These are phyloP conservation scores for Achlya hypogyna DNA, from an alignment of 352 stramenopile species.

Conservation along the genomic window DNA sequence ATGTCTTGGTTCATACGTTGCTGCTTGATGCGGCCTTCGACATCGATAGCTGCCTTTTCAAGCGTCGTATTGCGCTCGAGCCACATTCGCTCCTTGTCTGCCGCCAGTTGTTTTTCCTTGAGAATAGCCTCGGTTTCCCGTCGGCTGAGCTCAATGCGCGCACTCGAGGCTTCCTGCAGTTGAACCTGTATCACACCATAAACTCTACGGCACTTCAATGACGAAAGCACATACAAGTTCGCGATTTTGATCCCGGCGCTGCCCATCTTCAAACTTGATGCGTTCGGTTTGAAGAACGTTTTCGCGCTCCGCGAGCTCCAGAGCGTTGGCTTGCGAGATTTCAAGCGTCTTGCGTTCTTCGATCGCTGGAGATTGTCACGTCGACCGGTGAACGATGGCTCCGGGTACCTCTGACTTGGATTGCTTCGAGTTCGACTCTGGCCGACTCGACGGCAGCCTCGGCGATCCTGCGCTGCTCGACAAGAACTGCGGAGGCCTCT, in stretches of 20 bases:
- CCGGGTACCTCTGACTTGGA: slow-evolving; percentile 26
- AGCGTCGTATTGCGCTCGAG: slow-evolving; percentile 55
- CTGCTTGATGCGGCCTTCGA: slow-evolving; percentile 55
- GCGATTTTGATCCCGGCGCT: slow-evolving; percentile 40
- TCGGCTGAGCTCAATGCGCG: slow-evolving; percentile 43
- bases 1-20: slow-evolving; percentile 65
- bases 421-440: slow-evolving; percentile 38
- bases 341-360: slow-evolving; percentile 50
- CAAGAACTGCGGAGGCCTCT: slow-evolving; percentile 50
- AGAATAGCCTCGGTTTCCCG: slow-evolving; percentile 53
- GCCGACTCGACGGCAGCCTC: slow-evolving; percentile 29
- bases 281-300: slow-evolving; percentile 42
- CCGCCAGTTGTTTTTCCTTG: slow-evolving; percentile 40
- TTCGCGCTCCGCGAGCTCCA: slow-evolving; percentile 40
- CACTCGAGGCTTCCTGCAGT: slow-evolving; percentile 49
- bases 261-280: slow-evolving; percentile 33
- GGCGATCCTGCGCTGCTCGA: slow-evolving; percentile 50
- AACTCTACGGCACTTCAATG: neutral
- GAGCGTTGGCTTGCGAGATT: slow-evolving; percentile 34
- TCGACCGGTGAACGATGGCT: neutral
- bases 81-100: slow-evolving; percentile 37
- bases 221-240: too few species aligned
- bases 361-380: slow-evolving; percentile 18
- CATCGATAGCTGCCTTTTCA: slow-evolving; percentile 48
- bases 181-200: neutral